These are phyloP conservation scores for Pyronema omphalodes DNA, from an alignment of 495 filamentous ascomycete species.

Conservation along the genomic window DNA sequence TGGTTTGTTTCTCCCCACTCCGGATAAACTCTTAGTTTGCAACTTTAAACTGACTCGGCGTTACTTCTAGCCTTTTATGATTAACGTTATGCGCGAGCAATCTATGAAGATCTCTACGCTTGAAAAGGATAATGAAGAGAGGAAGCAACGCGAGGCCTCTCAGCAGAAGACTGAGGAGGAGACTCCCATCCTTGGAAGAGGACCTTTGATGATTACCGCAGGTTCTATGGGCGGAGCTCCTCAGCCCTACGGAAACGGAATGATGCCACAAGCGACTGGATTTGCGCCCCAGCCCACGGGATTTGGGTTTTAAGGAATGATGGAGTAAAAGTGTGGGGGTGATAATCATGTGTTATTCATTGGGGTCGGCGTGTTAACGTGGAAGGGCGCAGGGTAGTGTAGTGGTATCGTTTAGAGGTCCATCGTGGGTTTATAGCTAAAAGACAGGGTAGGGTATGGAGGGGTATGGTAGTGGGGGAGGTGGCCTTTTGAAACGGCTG, in stretches of 20 bases:
- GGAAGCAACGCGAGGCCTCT: slow-evolving; percentile 71
- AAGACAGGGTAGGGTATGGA: neutral
- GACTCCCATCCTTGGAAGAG: slow-evolving; percentile 79
- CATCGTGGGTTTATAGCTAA: neutral
- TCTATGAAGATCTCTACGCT: slow-evolving; percentile 64
- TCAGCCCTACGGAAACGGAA: slow-evolving; percentile 58
- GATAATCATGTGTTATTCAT: no score
- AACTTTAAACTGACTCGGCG: slow-evolving; percentile 8
- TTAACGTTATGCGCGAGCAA: slow-evolving; percentile 88
- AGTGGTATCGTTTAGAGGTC: neutral
- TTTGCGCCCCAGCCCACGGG: neutral
- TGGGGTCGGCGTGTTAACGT: neutral
- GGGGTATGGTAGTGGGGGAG: neutral
- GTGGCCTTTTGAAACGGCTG: neutral
- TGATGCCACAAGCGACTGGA: slow-evolving; percentile 27
- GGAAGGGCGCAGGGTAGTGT: neutral
- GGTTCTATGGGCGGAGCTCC: slow-evolving; percentile 46
- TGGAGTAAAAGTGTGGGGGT: no score
- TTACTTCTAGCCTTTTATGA: slow-evolving; percentile 60
- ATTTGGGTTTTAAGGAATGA: no score
- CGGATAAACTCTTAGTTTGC: neutral
- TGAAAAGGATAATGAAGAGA: slow-evolving; percentile 93
- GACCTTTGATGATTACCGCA: slow-evolving; percentile 94
- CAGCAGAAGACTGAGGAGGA: slow-evolving; percentile 80
- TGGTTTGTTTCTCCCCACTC: slow-evolving; percentile 31